phyloP scores from a whole-genome alignment of 495 filamentous ascomycete species.

The Penicillium lagena region DNA sequence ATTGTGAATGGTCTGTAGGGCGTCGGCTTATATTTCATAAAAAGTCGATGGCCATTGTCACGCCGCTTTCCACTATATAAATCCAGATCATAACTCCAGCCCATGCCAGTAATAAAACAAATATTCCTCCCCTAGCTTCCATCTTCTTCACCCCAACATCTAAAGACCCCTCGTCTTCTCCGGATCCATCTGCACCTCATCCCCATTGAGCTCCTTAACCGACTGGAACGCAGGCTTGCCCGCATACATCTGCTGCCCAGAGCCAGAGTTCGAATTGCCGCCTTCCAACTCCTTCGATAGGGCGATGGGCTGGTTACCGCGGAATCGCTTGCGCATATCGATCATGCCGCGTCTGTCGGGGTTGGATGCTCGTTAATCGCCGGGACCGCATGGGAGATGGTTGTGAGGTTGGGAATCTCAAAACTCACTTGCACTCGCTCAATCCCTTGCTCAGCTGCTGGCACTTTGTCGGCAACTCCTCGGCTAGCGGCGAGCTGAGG shows the following conservation, averaged over 20 bases:
- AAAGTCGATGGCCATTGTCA: no score
- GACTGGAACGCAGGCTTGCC: conserved; percentile 65
- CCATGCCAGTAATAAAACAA: background rate
- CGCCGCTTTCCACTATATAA: background rate
- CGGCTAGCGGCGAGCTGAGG: conserved; percentile 68
- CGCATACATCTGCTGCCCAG: conserved; percentile 63
- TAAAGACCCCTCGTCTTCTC: conserved; percentile 43
- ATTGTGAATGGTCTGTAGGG: no score
- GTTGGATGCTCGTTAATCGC: no score
- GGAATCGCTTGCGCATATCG: conserved; percentile 98
- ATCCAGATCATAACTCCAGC: background rate
- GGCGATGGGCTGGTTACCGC: conserved; percentile 84
- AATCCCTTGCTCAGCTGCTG: conserved; percentile 91
- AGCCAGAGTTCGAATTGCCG: conserved; percentile 30
- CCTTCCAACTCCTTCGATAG: conserved; percentile 55
- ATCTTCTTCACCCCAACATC: background rate
- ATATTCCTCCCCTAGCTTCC: conserved; percentile 1
- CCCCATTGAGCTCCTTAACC: conserved; percentile 39
- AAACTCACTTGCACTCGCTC: conserved; percentile 74
- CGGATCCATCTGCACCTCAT: conserved; percentile 45
- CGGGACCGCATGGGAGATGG: no score
- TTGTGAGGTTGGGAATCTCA: background rate
- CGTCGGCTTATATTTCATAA: no score
- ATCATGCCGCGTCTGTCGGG: conserved; percentile 67
- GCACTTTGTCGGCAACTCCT: conserved; percentile 77